Evolutionary conservation across 176 grass and related monocot species (phyloP).

Genomic region (Zoysia japonica): DNA sequence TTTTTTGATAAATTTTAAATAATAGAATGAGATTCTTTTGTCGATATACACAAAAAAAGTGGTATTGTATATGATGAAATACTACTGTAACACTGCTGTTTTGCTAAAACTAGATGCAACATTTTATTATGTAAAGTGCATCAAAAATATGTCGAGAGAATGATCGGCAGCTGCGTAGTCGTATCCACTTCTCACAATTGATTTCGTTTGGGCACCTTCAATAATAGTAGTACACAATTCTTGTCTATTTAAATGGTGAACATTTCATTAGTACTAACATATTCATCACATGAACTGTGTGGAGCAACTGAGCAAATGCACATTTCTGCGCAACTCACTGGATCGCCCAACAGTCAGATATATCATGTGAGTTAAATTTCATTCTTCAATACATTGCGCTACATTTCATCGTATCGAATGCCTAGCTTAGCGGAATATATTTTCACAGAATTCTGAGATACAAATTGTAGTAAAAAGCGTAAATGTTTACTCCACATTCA

Average conservation of each 20-base stretch:
- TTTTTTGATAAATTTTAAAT: no score
- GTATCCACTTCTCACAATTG: background rate
- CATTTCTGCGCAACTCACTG: conserved; percentile 14
- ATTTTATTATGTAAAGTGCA: background rate
- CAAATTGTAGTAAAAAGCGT: no score
- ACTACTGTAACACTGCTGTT: background rate
- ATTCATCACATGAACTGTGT: conserved; percentile 47
- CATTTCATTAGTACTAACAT: conserved; percentile 39
- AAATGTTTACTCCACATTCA: no score
- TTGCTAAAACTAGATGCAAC: conserved; percentile 3
- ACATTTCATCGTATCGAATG: background rate
- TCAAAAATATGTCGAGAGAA: background rate
- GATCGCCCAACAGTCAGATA: conserved; percentile 22
- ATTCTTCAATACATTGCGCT: conserved; percentile 24
- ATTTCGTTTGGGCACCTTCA: conserved; percentile 27
- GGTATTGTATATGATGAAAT: no score
- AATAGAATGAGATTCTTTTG: no score
- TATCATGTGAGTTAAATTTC: conserved; percentile 24
- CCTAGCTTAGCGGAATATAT: background rate
- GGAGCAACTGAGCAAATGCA: conserved; percentile 28
- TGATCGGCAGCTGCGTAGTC: conserved; percentile 6
- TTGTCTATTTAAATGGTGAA: conserved; percentile 30
- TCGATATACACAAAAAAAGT: no score
- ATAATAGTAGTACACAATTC: conserved; percentile 5
- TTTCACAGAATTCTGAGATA: no score